Percentiles rank a stretch among this genome's conserved stretches.
Evolutionary conservation across 768 basidiomycete species (phyloP).

Genomic region (Podaxis sp.): DNA sequence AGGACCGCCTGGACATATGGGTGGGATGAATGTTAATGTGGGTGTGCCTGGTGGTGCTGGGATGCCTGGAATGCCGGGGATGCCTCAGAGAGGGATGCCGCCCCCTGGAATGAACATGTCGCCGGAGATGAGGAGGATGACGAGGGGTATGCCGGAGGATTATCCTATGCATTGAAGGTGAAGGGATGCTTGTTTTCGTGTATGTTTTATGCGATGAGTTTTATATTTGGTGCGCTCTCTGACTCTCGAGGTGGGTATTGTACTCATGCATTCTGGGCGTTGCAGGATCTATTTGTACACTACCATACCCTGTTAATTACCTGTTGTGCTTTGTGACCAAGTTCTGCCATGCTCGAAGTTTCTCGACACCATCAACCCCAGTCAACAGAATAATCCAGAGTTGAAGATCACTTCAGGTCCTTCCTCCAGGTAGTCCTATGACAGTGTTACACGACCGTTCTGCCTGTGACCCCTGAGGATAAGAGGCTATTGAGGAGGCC

Average conservation of each 20-base stretch:
- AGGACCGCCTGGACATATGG: slow-evolving; percentile 20
- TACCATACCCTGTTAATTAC: slow-evolving; percentile 4
- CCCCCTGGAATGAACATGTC: slow-evolving; percentile 24
- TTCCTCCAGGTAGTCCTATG: too few relatives aligned
- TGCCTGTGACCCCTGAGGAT: too few relatives aligned
- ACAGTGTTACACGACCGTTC: too few relatives aligned
- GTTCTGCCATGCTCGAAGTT: too few relatives aligned
- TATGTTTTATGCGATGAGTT: not conserved
- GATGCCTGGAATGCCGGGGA: slow-evolving; percentile 27
- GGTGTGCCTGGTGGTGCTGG: slow-evolving; percentile 31
- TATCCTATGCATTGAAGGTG: slow-evolving; percentile 27
- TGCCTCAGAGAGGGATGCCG: slow-evolving; percentile 19
- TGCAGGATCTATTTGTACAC: not conserved
- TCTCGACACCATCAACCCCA: too few relatives aligned
- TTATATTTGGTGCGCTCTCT: not conserved
- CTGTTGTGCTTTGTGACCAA: not conserved
- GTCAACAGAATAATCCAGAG: too few relatives aligned
- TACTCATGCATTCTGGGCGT: not conserved
- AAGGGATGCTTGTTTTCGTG: slow-evolving; percentile 8
- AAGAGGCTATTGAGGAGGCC: too few relatives aligned
- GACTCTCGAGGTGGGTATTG: not conserved
- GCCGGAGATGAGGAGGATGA: slow-evolving; percentile 27
- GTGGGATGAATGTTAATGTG: slow-evolving; percentile 15
- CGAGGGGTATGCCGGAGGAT: slow-evolving; percentile 32
- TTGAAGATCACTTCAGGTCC: too few relatives aligned